Percentiles rank a stretch among this genome's conserved stretches.
These are phyloP conservation scores for Thecaphora frezii DNA, from an alignment of 1,284 basidiomycete species.

Conservation along the genomic window DNA sequence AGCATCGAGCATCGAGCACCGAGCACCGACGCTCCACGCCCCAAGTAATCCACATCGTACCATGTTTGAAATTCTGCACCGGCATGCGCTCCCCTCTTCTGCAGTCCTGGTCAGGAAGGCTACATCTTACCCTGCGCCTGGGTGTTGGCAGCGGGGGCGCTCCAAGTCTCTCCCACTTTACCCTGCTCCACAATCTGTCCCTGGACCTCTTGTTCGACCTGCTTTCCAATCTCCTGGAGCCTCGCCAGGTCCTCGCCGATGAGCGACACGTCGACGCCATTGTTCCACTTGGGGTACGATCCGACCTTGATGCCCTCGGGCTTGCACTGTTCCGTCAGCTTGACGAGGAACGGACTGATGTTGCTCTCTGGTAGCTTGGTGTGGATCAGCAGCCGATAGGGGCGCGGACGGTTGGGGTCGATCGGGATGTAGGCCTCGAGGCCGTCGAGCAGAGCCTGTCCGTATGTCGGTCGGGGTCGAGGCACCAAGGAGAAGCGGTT, in stretches of 20 bases:
- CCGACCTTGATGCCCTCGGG: constrained; percentile 79
- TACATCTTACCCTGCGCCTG: not conserved
- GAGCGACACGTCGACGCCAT: constrained; percentile 72
- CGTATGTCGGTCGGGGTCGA: not conserved
- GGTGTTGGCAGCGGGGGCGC: not conserved
- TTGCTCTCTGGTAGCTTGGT: constrained; percentile 72
- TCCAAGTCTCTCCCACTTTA: constrained; percentile 53
- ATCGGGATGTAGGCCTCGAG: constrained; percentile 66
- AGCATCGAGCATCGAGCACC: no score
- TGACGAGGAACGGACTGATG: constrained; percentile 83
- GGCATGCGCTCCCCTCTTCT: no score
- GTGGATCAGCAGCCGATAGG: constrained; percentile 45
- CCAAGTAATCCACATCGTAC: no score
- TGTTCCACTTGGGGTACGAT: constrained; percentile 66
- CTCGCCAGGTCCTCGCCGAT: constrained; percentile 67
- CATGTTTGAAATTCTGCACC: no score
- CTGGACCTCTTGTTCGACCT: constrained; percentile 62
- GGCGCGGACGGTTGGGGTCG: constrained; percentile 35
- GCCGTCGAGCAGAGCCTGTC: constrained; percentile 29
- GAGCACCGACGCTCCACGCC: no score
- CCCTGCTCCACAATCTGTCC: constrained; percentile 62
- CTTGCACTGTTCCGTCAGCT: constrained; percentile 74
- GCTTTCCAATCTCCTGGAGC: constrained; percentile 21
- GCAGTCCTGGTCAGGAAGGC: no score
- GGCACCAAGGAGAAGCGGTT: constrained; percentile 1